phyloP scores from a whole-genome alignment of 345 rosid genomes.

The Sonneratia alba region DNA sequence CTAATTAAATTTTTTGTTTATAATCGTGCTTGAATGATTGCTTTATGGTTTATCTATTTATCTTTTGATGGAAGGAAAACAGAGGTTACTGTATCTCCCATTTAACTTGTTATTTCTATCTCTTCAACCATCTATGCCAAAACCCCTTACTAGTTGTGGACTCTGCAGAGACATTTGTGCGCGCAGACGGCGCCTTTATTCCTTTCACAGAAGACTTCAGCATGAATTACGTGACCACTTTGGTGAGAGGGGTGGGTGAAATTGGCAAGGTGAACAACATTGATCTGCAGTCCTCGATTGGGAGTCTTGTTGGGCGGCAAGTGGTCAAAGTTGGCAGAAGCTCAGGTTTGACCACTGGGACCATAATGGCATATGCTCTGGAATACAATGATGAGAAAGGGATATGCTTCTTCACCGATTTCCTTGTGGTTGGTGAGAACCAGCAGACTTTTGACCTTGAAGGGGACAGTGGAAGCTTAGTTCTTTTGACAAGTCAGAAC shows the following conservation, averaged over 20 bases:
- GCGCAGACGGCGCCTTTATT: conserved; percentile 97
- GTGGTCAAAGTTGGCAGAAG: conserved; percentile 98
- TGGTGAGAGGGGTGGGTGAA: conserved; percentile 81
- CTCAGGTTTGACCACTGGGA: conserved; percentile 89
- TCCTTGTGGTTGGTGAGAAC: conserved; percentile 94
- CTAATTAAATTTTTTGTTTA: too few relatives aligned
- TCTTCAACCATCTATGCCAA: background rate
- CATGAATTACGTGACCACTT: conserved; percentile 61
- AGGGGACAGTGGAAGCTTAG: conserved; percentile 96
- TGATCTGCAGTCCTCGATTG: conserved; percentile 77
- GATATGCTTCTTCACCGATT: conserved; percentile 92
- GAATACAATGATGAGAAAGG: conserved; percentile 97
- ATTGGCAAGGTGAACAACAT: conserved; percentile 65
- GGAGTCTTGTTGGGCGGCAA: conserved; percentile 73
- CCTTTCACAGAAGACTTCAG: conserved; percentile 86
- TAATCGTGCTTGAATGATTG: too few relatives aligned
- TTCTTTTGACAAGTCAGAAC: conserved; percentile 56
- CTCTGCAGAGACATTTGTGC: conserved; percentile 83
- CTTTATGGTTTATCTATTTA: too few relatives aligned
- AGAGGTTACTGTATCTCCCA: too few relatives aligned
- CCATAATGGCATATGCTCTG: conserved; percentile 79
- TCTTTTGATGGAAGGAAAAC: too few relatives aligned
- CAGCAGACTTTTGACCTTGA: conserved; percentile 95
- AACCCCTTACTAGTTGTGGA: background rate
- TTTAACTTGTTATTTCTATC: too few relatives aligned